Base-by-base conservation (phyloP, 805 yeast genomes). In the Saccharomycopsis microspora region DNA sequence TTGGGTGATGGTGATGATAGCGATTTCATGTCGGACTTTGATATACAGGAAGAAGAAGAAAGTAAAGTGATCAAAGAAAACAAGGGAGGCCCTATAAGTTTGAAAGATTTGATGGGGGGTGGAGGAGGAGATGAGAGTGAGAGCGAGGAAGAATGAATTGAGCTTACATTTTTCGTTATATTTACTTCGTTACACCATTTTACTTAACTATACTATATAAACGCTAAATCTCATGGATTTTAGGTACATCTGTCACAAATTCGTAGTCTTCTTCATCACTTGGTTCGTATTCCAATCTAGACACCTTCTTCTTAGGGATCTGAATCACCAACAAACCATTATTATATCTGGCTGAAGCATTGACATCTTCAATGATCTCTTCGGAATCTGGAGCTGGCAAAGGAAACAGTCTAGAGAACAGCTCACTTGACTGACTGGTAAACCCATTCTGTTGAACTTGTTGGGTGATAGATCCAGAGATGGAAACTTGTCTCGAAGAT, bases 401-500 rank as follows among this genome's bases (percentile, higher is more conserved):
- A 5, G 39, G 29, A 4, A 36, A 41, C 5, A 43, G 28, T 19
- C 39, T 37, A 5, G 35, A 30, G 27, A 45, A 48, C 5, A 48
- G 45, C 11, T 41, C 37, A 9, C 27, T 9, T 31, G 46, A 39
- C 10, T 33, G 7, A 6, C 43, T 11, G 11, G 5, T 35, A 19
- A 39, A 39, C 10, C 52, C 52, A 32, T 48, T 45, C n/a, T 45
- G 38, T 28, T 31, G 34, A 32, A 10, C 8, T 11, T 38, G 43
- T 5, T 42, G 28, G 5, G 39, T 34, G 33, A 48, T 32, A 5
- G 52, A 44, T 1, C 52, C 52, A 3, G 43, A 11, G 28, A 49
- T 38, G 5, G 41, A 11, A n/a, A 49, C 42, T 2, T 10, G 28
- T n/a, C 37, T 42, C 5, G 47, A 19, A 3, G 36, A 27, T 1